Percentiles rank a stretch among this genome's conserved stretches.
Evolutionary conservation across 73 alveolate genomes (phyloP).

Genomic region (Uronychia binucleata): DNA sequence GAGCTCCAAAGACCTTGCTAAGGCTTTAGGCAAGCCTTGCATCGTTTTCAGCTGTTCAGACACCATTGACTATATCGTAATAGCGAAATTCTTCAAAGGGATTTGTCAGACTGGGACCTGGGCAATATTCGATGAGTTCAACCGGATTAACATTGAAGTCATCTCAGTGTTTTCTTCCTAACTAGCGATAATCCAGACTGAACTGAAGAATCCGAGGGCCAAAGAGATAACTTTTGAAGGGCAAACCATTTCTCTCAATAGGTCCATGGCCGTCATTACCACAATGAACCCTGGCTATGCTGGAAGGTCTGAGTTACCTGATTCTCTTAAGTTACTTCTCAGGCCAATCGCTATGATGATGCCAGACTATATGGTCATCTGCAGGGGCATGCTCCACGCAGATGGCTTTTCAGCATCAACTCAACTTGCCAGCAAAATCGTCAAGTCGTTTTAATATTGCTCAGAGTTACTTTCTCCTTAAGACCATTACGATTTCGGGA

Average conservation of each 20-base stretch:
- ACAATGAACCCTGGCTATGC: constrained; percentile 99
- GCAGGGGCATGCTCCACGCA: too few species aligned
- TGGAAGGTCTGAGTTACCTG: constrained; percentile 99
- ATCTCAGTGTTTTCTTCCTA: constrained; percentile 97
- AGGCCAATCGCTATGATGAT: constrained; percentile 99
- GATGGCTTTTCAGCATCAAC: constrained; percentile 98
- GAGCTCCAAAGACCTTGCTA: constrained; percentile 98
- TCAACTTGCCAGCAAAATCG: constrained; percentile 98
- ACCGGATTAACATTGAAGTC: constrained; percentile 99
- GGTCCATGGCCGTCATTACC: constrained; percentile 96
- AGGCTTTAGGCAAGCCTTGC: constrained; percentile 98
- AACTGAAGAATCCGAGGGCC: too few species aligned
- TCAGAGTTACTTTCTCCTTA: constrained; percentile 95
- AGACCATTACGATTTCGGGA: constrained; percentile 99
- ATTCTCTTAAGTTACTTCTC: constrained; percentile 97
- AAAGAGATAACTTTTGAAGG: constrained; percentile 65
- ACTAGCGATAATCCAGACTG: constrained; percentile 83
- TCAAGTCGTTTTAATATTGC: constrained; percentile 87
- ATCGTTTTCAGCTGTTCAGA: constrained; percentile 99
- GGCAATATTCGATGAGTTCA: constrained; percentile 99
- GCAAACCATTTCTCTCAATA: constrained; percentile 73
- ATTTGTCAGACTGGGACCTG: constrained; percentile 98
- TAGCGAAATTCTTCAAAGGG: constrained; percentile 99
- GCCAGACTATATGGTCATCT: too few species aligned
- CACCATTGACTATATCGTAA: constrained; percentile 98